Conservation (phyloP, 164 flowering plant species). For the Litsea cubeba region DNA sequence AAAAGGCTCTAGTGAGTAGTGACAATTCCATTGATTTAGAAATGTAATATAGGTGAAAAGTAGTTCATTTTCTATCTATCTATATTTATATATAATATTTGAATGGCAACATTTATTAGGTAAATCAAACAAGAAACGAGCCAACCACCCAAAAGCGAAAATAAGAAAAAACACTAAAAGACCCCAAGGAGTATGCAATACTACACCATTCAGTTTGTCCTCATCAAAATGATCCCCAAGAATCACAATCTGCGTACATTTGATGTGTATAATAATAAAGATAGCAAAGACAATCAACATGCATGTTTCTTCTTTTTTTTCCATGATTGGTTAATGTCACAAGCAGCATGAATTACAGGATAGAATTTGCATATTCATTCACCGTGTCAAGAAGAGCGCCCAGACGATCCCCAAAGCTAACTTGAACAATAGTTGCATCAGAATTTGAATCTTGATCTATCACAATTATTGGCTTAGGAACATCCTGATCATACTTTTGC, state of each 20-base stretch:
- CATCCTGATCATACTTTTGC: constrained; percentile 50
- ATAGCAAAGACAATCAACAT: neutral
- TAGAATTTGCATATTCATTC: constrained; percentile 15
- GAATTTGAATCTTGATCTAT: constrained; percentile 85
- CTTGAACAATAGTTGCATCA: constrained; percentile 72
- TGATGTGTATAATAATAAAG: neutral
- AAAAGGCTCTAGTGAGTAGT: no score
- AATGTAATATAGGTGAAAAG: no score
- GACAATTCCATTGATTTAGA: no score
- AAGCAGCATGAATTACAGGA: neutral
- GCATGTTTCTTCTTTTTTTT: neutral
- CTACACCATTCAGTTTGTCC: no score
- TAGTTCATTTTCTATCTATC: no score
- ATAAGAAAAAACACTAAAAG: no score
- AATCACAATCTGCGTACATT: neutral
- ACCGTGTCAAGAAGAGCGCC: constrained; percentile 97
- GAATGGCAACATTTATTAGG: no score
- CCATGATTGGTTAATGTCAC: neutral
- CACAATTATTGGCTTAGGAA: constrained; percentile 79
- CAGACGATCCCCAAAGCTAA: constrained; percentile 98
- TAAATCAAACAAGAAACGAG: no score
- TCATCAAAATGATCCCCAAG: no score
- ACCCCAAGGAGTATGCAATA: no score
- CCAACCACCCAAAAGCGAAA: no score
- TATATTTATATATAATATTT: no score